These are phyloP conservation scores for Furcasterigmium sp. DNA, from an alignment of 2,329 filamentous ascomycete genomes.

Conservation along the genomic window DNA sequence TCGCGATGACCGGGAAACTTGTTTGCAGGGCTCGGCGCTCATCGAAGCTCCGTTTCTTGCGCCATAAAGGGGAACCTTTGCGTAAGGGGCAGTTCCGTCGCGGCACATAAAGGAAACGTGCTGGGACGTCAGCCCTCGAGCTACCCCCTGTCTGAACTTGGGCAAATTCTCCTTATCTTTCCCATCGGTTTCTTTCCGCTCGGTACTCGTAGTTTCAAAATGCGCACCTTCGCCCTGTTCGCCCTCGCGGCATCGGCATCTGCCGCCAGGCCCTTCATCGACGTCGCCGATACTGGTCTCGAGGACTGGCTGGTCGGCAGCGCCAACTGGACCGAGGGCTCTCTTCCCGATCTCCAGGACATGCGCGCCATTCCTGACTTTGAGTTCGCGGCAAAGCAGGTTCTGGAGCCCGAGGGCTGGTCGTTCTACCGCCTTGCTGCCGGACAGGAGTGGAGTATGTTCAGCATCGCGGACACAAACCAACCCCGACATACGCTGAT, in stretches of 20 bases:
- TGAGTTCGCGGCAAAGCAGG: conserved; percentile 39
- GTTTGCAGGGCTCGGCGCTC: no score
- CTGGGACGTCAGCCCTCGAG: no score
- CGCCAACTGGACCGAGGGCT: conserved; percentile 25
- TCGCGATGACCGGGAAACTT: no score
- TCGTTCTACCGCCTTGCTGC: conserved; percentile 45
- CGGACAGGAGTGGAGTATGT: conserved; percentile 37
- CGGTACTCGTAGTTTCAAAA: no score
- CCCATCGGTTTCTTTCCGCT: no score
- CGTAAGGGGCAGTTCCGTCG: no score
- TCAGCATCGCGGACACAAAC: background rate
- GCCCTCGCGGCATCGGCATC: conserved; percentile 18
- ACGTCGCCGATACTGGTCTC: conserved; percentile 29
- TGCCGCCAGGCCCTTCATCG: conserved; percentile 23
- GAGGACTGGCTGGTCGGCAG: conserved; percentile 17
- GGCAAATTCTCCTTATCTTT: no score
- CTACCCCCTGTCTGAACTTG: no score
- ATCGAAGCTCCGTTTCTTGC: no score
- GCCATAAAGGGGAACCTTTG: no score
- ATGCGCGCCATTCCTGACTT: conserved; percentile 43
- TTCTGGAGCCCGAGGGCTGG: conserved; percentile 33
- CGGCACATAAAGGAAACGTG: no score
- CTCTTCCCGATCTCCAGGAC: conserved; percentile 30
- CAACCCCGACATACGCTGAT: background rate
- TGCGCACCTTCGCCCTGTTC: background rate